Evolutionary conservation across 2,329 filamentous ascomycete genomes (phyloP).

Genomic region (Domatiomyces catenatus): DNA sequence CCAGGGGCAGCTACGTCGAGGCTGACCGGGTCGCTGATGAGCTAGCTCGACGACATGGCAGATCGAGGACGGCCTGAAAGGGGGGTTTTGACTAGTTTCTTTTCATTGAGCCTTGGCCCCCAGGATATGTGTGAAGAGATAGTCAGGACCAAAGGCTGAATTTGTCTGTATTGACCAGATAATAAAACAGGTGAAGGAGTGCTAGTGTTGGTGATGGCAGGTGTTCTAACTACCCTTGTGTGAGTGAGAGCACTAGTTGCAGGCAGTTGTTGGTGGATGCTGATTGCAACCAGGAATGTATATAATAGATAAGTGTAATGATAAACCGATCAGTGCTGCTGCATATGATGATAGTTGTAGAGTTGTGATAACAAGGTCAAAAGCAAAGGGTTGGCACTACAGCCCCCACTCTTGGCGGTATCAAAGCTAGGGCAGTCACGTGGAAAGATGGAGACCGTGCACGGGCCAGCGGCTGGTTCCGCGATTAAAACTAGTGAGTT

Average conservation of each 20-base stretch:
- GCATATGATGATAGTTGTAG: neutral
- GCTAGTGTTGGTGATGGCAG: neutral
- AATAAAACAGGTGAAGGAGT: too few species aligned
- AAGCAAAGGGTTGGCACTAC: too few species aligned
- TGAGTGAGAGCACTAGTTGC: neutral
- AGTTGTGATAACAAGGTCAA: too few species aligned
- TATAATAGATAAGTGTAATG: neutral
- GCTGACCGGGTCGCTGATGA: constrained; percentile 49
- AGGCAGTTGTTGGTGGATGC: neutral
- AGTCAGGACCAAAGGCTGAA: neutral
- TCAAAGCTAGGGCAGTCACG: neutral
- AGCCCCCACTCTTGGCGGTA: too few species aligned
- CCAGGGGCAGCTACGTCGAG: constrained; percentile 47
- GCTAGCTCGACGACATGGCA: constrained; percentile 39
- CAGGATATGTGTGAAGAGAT: neutral
- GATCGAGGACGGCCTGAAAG: neutral
- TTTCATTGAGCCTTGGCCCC: neutral
- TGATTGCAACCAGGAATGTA: neutral
- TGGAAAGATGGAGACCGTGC: neutral
- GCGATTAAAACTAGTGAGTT: neutral
- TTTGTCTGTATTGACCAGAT: too few species aligned
- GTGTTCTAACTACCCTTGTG: neutral
- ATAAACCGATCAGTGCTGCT: neutral
- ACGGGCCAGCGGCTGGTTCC: neutral
- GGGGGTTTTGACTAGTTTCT: neutral